Base-by-base conservation (phyloP, 345 rosid genomes). In the Rubroshorea leprosula region DNA sequence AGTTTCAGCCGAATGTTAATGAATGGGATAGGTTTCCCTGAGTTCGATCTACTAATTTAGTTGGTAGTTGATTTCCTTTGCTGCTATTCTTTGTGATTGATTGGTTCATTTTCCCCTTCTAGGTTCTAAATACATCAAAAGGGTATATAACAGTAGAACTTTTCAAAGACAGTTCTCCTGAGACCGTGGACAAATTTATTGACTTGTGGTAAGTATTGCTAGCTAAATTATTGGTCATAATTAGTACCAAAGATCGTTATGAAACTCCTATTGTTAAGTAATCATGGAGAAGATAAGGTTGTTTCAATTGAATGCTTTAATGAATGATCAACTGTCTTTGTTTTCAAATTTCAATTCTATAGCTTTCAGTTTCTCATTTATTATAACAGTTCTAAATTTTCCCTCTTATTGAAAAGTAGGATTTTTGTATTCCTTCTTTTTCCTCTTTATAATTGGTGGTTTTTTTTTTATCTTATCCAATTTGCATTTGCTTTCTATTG, bases 91-190 rank as follows among this genome's bases (percentile, higher is more conserved):
- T 14, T 20, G 20, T 38, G 9, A 1, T 14, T 39, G n/a, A 14
- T 14, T 45, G 24, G 17, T 6, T 48, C 19, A 46, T 67, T 49
- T 44, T 22, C 58, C 15, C 16, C 56, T 18, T 48, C 57, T 49
- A 86, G 95, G 63, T 77, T 73, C 63, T 83, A 23, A 78, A 76
- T 44, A 86, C 90, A 18, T 78, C 83, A 20, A 86, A 80, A 70
- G 95, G 95, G 39, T 69, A 60, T 16, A 57, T 86, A 39, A 79
- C 88, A 20, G 72, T 83, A 62, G 84, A 86, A 68, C 76, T 86
- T 23, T 70, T 72, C 78, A 84, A 81, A 68, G 83, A 78, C 71
- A 48, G 77, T 49, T 76, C 88, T 65, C 83, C 88, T 7, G 75
- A 31, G 41, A 69, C 77, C 22, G 88, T 86, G 61, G 86, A 86